These are phyloP conservation scores for Eucalyptus albens DNA, from an alignment of 345 rosid genomes.

Conservation along the genomic window DNA sequence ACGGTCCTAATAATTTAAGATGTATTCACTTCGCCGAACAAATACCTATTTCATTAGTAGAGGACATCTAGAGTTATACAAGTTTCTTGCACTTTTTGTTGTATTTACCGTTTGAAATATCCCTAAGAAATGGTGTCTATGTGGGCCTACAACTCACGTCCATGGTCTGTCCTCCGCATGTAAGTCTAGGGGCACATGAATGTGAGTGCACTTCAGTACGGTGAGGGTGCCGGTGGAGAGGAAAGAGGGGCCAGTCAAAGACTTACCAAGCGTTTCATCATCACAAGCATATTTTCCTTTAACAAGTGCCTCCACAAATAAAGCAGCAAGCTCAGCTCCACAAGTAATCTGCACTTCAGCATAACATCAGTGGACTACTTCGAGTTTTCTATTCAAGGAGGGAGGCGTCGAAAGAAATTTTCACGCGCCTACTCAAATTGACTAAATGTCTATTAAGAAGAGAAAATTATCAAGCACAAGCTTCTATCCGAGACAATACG, in stretches of 20 bases:
- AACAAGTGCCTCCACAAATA: slow-evolving; percentile 64
- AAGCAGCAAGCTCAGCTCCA: slow-evolving; percentile 78
- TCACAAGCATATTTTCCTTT: slow-evolving; percentile 65
- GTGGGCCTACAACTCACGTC: background rate
- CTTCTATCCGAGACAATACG: background rate
- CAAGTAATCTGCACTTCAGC: slow-evolving; percentile 56
- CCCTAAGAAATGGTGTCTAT: background rate
- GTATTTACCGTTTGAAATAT: background rate
- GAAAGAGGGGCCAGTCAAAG: background rate
- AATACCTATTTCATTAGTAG: background rate
- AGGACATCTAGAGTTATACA: background rate
- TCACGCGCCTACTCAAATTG: background rate
- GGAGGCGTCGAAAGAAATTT: background rate
- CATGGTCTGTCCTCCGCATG: background rate
- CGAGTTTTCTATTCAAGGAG: background rate
- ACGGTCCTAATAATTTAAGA: background rate
- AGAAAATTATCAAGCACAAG: background rate
- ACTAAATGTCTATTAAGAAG: background rate
- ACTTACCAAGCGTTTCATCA: slow-evolving; percentile 68
- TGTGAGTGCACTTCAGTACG: background rate
- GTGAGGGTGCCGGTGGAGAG: background rate
- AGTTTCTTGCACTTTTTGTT: background rate
- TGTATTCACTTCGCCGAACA: background rate
- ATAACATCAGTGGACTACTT: background rate
- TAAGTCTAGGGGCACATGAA: background rate